Percentiles rank a stretch among this genome's conserved stretches.
Evolutionary conservation across 2,329 filamentous ascomycete species (phyloP).

Genomic region (Penicillium crustosum): DNA sequence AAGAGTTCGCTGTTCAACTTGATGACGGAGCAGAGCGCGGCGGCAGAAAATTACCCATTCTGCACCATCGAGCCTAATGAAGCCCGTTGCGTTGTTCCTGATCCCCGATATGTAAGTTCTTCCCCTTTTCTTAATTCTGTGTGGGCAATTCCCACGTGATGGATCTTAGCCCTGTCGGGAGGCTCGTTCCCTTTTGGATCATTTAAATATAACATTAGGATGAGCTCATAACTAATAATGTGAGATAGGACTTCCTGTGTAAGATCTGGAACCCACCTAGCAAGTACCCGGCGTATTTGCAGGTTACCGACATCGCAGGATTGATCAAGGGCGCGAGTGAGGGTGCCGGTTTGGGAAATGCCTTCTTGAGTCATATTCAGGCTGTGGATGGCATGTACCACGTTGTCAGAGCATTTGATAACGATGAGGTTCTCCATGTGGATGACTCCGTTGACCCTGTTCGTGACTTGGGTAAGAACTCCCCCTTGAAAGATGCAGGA

Average conservation of each 20-base stretch:
- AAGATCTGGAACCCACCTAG: conserved; percentile 7
- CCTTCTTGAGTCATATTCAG: conserved; percentile 8
- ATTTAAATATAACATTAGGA: neutral
- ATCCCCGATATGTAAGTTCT: conserved; percentile 5
- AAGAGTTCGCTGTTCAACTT: conserved; percentile 8
- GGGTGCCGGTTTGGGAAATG: conserved; percentile 7
- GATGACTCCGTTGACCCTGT: conserved; percentile 4
- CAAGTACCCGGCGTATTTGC: conserved; percentile 8
- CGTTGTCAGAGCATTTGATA: conserved; percentile 2
- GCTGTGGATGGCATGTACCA: conserved; percentile 10
- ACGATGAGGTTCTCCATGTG: conserved; percentile 6
- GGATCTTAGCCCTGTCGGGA: neutral
- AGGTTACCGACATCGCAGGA: conserved; percentile 7
- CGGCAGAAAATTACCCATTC: conserved; percentile 9
- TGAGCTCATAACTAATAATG: neutral
- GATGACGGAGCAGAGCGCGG: conserved; percentile 6
- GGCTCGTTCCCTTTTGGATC: neutral
- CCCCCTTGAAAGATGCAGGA: neutral
- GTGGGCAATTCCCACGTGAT: neutral
- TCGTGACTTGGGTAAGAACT: neutral
- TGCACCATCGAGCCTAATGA: conserved; percentile 12
- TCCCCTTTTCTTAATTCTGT: neutral
- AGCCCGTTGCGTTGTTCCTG: conserved; percentile 6
- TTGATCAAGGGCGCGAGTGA: conserved; percentile 7
- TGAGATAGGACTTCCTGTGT: conserved; percentile 6